Conservation (phyloP, 352 stramenopile genomes). For the Phytopythium helicoides region DNA sequence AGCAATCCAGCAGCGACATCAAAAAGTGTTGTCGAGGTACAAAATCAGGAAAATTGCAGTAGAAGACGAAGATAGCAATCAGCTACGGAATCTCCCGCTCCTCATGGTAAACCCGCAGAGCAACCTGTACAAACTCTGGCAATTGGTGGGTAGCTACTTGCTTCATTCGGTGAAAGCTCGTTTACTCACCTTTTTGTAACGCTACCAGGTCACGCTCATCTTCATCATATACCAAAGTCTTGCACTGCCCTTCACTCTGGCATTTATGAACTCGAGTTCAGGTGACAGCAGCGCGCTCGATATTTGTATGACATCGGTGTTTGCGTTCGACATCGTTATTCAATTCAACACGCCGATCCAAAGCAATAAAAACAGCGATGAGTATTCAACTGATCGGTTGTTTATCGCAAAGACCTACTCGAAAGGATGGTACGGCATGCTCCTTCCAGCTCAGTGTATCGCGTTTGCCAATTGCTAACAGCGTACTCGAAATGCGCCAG, state of each 20-base stretch:
- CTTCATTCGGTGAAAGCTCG: too few relatives aligned
- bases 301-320: slow-evolving; percentile 62
- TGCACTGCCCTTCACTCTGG: slow-evolving; percentile 62
- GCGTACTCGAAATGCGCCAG: slow-evolving; percentile 10
- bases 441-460: not conserved
- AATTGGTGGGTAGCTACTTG: slow-evolving; percentile 44
- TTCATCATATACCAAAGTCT: slow-evolving; percentile 82
- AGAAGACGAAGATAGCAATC: slow-evolving; percentile 27
- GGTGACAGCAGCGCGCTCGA: slow-evolving; percentile 49
- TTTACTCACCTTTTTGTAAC: not conserved
- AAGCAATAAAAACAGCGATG: slow-evolving; percentile 30
- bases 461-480: too few relatives aligned
- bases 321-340: slow-evolving; percentile 66
- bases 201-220: slow-evolving; percentile 45
- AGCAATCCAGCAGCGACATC: slow-evolving; percentile 59
- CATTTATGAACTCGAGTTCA: slow-evolving; percentile 38
- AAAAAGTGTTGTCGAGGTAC: slow-evolving; percentile 72
- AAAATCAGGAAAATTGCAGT: slow-evolving; percentile 66
- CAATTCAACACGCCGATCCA: slow-evolving; percentile 73
- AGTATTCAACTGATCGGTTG: slow-evolving; percentile 62
- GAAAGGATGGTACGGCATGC: slow-evolving; percentile 58
- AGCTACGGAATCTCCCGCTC: slow-evolving; percentile 35
- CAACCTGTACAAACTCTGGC: slow-evolving; percentile 69
- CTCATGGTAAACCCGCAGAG: slow-evolving; percentile 75
- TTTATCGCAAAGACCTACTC: slow-evolving; percentile 54